Conservation (phyloP, 176 grass and related monocot genomes). For the Calamus simplicifolius region DNA sequence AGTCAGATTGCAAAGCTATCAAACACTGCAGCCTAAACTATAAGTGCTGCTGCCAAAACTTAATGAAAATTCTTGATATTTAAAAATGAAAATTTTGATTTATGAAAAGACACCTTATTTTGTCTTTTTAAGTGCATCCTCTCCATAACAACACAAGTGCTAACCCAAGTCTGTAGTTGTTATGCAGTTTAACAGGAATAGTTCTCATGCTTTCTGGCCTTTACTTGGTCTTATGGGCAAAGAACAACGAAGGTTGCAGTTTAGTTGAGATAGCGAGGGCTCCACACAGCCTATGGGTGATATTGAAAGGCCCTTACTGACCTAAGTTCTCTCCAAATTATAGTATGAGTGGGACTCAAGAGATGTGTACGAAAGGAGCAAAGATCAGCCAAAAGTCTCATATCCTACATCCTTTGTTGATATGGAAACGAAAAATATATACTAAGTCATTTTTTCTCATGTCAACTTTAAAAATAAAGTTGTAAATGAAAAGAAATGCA, state of each 20-base stretch:
- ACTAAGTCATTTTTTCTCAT: no score
- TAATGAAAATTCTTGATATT: no score
- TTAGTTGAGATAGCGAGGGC: not conserved
- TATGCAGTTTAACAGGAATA: slow-evolving; percentile 49
- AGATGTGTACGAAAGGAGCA: not conserved
- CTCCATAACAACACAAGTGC: not conserved
- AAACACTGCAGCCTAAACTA: not conserved
- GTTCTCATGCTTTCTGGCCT: slow-evolving; percentile 52
- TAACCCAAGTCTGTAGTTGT: not conserved
- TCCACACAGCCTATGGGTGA: slow-evolving; percentile 8
- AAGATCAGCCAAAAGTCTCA: no score
- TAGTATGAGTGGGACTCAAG: not conserved
- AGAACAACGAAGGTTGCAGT: slow-evolving; percentile 46
- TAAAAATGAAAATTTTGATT: no score
- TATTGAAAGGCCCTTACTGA: slow-evolving; percentile 31
- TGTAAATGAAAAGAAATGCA: no score
- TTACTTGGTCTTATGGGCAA: slow-evolving; percentile 64
- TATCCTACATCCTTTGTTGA: no score
- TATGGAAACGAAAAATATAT: no score
- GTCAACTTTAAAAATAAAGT: no score
- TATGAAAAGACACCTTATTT: no score
- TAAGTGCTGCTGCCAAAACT: no score
- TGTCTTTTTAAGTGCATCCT: not conserved
- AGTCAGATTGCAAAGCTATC: not conserved
- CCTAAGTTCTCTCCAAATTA: not conserved